phyloP scores from a whole-genome alignment of 2,329 filamentous ascomycete species.

The Diaporthe sp. region DNA sequence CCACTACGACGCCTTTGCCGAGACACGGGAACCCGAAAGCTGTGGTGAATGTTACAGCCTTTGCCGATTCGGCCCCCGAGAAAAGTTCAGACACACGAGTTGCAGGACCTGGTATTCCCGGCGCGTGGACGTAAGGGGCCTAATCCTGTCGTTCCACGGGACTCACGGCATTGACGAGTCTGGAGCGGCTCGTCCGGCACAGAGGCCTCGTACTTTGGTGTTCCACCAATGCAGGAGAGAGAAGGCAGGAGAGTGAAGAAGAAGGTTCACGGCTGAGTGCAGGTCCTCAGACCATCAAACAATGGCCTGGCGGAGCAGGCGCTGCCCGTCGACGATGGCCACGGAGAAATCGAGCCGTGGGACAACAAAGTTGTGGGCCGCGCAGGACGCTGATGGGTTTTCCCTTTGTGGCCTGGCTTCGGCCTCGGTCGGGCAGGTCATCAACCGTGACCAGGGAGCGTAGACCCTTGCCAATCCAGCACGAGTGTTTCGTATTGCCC shows the following conservation, averaged over 20 bases:
- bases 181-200: neutral
- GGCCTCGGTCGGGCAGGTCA: neutral
- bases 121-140: neutral
- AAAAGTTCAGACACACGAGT: neutral
- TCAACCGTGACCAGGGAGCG: slow-evolving; percentile 9
- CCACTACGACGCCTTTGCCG: slow-evolving; percentile 12
- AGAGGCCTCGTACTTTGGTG: neutral
- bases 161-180: too few species aligned
- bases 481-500: slow-evolving; percentile 16
- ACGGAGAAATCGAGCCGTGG: slow-evolving; percentile 30
- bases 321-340: neutral
- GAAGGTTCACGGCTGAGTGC: slow-evolving; percentile 9
- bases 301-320: neutral
- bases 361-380: slow-evolving; percentile 20
- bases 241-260: neutral
- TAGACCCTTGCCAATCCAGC: neutral
- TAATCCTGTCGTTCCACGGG: neutral
- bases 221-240: slow-evolving; percentile 7
- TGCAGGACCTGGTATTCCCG: neutral
- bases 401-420: slow-evolving; percentile 11
- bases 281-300: slow-evolving; percentile 7
- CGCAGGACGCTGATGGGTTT: slow-evolving; percentile 11
- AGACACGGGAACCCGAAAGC: neutral
- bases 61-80: neutral
- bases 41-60: neutral